Evolutionary conservation across 306 rosid species (phyloP).

Genomic region (Quercus dentata): DNA sequence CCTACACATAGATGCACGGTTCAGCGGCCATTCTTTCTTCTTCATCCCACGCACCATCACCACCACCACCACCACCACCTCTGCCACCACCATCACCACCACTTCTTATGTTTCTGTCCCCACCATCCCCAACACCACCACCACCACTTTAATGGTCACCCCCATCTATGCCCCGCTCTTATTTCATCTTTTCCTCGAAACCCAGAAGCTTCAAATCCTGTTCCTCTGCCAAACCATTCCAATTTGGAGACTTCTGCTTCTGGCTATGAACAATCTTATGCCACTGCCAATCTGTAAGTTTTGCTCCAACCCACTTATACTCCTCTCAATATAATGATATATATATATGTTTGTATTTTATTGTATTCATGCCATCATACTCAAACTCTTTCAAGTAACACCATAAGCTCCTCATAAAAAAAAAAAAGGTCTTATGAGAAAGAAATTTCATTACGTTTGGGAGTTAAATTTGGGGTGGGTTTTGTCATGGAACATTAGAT

Average conservation of each 20-base stretch:
- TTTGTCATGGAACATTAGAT: background rate
- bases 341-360: no score
- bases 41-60: constrained; percentile 10
- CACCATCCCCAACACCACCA: background rate
- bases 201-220: background rate
- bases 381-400: background rate
- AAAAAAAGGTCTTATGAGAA: background rate
- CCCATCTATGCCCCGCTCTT: constrained; percentile 3
- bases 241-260: background rate
- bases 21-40: constrained; percentile 18
- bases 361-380: background rate
- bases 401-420: no score
- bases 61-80: background rate
- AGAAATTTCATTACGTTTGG: background rate
- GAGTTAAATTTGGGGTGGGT: background rate
- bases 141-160: constrained; percentile 6
- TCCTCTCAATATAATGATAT: background rate
- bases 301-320: background rate
- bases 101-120: background rate
- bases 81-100: background rate
- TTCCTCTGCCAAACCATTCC: background rate
- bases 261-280: background rate
- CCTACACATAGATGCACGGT: background rate
- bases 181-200: constrained; percentile 5
- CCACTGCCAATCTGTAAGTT: constrained; percentile 8